These are phyloP conservation scores for Elsinoe perseae DNA, from an alignment of 2,329 filamentous ascomycete species.

Conservation along the genomic window DNA sequence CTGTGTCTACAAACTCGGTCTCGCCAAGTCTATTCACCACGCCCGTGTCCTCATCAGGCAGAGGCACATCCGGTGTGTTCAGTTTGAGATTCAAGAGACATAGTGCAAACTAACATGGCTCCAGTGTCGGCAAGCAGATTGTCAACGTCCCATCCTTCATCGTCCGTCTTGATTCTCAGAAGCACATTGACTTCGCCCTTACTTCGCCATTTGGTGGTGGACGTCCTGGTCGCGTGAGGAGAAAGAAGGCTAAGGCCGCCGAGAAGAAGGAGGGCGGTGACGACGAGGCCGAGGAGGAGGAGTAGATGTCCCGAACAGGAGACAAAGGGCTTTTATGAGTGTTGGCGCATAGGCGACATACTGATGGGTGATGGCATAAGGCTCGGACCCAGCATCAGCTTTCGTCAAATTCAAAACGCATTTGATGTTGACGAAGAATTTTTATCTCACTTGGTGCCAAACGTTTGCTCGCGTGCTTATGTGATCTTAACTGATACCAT, in stretches of 20 bases:
- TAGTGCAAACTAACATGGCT: constrained; percentile 21
- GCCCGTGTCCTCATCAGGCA: constrained; percentile 99
- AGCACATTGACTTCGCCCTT: constrained; percentile 99
- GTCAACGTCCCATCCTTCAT: constrained; percentile 99
- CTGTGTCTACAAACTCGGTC: constrained; percentile 99
- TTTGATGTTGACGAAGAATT: background rate
- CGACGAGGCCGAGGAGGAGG: constrained; percentile 68
- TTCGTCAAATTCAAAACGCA: constrained; percentile 2
- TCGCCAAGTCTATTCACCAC: constrained; percentile 99
- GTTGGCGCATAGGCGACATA: background rate
- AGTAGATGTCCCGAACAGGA: constrained; percentile 25
- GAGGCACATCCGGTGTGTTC: constrained; percentile 78
- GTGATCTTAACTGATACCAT: background rate
- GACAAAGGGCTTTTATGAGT: constrained; percentile 6
- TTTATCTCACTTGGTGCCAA: background rate
- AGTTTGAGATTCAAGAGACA: background rate
- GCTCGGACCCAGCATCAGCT: constrained; percentile 11
- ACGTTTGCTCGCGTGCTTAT: background rate
- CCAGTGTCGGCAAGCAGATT: constrained; percentile 97
- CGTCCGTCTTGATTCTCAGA: constrained; percentile 99
- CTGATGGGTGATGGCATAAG: constrained; percentile 4
- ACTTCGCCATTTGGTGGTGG: constrained; percentile 97
- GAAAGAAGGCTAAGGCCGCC: constrained; percentile 98
- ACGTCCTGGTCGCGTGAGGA: constrained; percentile 92
- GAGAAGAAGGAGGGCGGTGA: constrained; percentile 74